A percentile compares a stretch with the other conserved stretches of the same genome.
phyloP scores from a whole-genome alignment of 1,284 basidiomycete genomes.

The Malassezia caprae region DNA sequence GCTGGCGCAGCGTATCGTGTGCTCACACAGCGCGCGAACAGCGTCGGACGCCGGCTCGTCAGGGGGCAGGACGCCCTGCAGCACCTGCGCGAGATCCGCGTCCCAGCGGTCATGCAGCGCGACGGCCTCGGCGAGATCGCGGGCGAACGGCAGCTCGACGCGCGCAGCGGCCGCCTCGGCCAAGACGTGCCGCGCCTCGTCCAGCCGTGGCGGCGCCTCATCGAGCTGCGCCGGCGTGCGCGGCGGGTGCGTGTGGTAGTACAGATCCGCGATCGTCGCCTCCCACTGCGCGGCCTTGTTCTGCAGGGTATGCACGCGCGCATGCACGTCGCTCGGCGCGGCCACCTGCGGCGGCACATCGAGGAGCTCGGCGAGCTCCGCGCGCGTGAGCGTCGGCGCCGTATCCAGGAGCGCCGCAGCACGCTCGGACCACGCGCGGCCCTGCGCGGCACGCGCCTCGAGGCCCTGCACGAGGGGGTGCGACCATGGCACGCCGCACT shows the following conservation, averaged over 20 bases:
- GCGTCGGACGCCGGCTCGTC: slow-evolving; percentile 7
- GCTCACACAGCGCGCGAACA: slow-evolving; percentile 23
- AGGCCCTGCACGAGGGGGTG: slow-evolving; percentile 23
- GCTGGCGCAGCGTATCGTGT: slow-evolving; percentile 16
- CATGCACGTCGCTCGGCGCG: neutral
- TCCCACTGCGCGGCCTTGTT: slow-evolving; percentile 16
- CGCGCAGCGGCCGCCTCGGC: slow-evolving; percentile 21
- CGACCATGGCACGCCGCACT: slow-evolving; percentile 56
- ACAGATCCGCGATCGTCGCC: neutral
- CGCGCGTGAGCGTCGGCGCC: neutral
- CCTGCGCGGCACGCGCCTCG: slow-evolving; percentile 18
- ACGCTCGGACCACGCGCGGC: slow-evolving; percentile 24
- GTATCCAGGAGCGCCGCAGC: slow-evolving; percentile 3
- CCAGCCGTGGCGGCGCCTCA: neutral
- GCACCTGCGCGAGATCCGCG: slow-evolving; percentile 9
- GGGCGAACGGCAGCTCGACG: slow-evolving; percentile 19
- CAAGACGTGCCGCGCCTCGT: slow-evolving; percentile 25
- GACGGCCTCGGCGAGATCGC: slow-evolving; percentile 22
- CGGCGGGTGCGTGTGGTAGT: slow-evolving; percentile 8
- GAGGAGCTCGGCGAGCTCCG: slow-evolving; percentile 8
- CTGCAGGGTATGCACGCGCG: slow-evolving; percentile 6
- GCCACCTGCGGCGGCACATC: slow-evolving; percentile 6
- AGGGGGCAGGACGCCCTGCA: neutral
- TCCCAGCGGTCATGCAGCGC: slow-evolving; percentile 30
- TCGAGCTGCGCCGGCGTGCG: neutral